phyloP scores from a whole-genome alignment of 352 stramenopile genomes.

The Globisporangium middletonii region DNA sequence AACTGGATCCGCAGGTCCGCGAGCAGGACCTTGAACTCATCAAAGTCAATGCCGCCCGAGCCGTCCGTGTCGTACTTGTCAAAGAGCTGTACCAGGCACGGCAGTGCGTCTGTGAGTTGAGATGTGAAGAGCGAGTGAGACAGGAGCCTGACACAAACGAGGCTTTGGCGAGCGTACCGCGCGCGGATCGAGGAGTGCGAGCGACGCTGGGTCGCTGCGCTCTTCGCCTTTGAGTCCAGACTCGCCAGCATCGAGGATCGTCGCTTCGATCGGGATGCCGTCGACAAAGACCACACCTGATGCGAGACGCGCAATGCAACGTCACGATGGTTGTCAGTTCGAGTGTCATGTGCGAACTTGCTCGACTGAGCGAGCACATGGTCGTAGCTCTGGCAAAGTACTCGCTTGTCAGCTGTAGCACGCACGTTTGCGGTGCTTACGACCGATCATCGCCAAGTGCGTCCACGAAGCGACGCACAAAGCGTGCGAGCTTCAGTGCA shows the following conservation, averaged over 20 bases:
- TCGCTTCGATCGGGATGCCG: constrained; percentile 64
- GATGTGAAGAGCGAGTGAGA: background rate
- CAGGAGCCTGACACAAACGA: background rate
- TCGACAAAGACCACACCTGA: constrained; percentile 67
- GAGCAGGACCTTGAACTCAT: constrained; percentile 74
- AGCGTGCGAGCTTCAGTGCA: no score
- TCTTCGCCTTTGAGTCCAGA: constrained; percentile 34
- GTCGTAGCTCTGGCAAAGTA: background rate
- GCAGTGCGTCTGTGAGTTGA: background rate
- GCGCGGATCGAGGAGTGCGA: constrained; percentile 44
- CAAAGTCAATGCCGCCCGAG: constrained; percentile 69
- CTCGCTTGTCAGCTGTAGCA: background rate
- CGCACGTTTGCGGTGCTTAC: constrained; percentile 49
- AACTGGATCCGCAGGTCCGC: constrained; percentile 49
- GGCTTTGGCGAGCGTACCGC: constrained; percentile 19
- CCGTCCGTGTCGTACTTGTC: constrained; percentile 77
- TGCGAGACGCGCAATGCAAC: background rate
- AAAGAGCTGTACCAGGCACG: constrained; percentile 43
- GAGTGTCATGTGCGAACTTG: background rate
- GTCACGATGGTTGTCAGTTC: background rate
- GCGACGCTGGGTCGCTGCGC: constrained; percentile 27
- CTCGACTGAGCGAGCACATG: background rate
- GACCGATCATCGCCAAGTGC: constrained; percentile 34
- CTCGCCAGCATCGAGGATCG: constrained; percentile 41
- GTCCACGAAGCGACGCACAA: no score